A percentile compares a stretch with the other conserved stretches of the same genome.
phyloP scores from a whole-genome alignment of 75 land plant genomes.

The Chamaecyparis obtusa region DNA sequence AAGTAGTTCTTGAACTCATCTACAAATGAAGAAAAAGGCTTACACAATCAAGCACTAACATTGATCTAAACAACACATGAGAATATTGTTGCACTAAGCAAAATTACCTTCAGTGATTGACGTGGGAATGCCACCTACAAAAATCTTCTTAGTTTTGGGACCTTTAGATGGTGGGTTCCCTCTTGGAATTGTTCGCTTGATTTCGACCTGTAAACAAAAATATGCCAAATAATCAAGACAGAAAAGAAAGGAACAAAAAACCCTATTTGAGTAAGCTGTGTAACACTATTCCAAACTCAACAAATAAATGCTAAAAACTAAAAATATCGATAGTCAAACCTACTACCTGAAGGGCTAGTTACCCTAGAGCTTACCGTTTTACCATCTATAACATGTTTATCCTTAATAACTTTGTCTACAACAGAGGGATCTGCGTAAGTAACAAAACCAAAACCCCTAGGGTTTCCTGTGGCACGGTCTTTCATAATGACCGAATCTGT shows the following conservation, averaged over 20 bases:
- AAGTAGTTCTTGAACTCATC: slow-evolving; percentile 87
- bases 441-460: slow-evolving; percentile 61
- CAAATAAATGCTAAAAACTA: neutral
- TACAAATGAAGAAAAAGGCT: slow-evolving; percentile 16
- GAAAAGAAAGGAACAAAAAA: neutral
- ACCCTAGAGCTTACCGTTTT: slow-evolving; percentile 39
- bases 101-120: slow-evolving; percentile 67
- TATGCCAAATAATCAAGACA: slow-evolving; percentile 4
- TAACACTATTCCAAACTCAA: neutral
- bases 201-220: slow-evolving; percentile 64
- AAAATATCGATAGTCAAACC: neutral
- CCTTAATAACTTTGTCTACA: slow-evolving; percentile 40
- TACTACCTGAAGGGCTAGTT: neutral
- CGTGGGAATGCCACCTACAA: slow-evolving; percentile 94
- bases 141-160: slow-evolving; percentile 87
- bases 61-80: neutral
- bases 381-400: slow-evolving; percentile 55
- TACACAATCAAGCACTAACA: neutral
- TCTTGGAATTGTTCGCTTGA: slow-evolving; percentile 82
- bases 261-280: neutral
- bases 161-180: slow-evolving; percentile 61
- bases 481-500: slow-evolving; percentile 62
- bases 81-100: neutral
- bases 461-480: slow-evolving; percentile 49
- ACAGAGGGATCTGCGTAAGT: slow-evolving; percentile 53